phyloP scores from a whole-genome alignment of 768 basidiomycete genomes.

The Rhizopogon vinicolor region DNA sequence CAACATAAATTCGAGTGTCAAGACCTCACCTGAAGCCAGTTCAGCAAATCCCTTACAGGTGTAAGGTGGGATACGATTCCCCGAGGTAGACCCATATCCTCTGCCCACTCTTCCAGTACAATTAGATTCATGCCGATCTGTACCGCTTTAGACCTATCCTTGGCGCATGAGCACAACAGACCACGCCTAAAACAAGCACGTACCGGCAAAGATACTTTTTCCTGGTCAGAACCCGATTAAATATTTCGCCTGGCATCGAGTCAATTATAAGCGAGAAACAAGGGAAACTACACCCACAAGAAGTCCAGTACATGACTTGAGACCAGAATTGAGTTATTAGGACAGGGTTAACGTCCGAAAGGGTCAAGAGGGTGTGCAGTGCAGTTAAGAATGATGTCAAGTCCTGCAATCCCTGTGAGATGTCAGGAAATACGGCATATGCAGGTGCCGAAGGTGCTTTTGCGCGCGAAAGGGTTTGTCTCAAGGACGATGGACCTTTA shows the following conservation, averaged over 20 bases:
- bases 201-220: conserved; percentile 94
- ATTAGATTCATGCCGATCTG: conserved; percentile 88
- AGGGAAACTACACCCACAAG: conserved; percentile 53
- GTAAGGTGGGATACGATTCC: conserved; percentile 79
- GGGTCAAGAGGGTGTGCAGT: conserved; percentile 74
- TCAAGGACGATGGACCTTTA: conserved; percentile 60
- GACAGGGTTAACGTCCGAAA: conserved; percentile 88
- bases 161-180: conserved; percentile 8
- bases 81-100: conserved; percentile 70
- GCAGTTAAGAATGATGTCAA: conserved; percentile 81
- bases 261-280: conserved; percentile 7
- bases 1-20: neutral
- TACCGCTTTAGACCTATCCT: conserved; percentile 69
- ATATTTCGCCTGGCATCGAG: conserved; percentile 60
- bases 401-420: conserved; percentile 41
- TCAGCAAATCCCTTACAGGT: conserved; percentile 78
- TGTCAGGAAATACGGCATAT: conserved; percentile 45
- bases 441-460: conserved; percentile 44
- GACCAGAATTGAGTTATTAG: conserved; percentile 90
- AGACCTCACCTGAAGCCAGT: conserved; percentile 72
- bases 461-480: conserved; percentile 56
- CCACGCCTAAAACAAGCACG: conserved; percentile 9
- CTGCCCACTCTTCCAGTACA: conserved; percentile 89
- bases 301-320: conserved; percentile 98
- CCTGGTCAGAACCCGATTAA: conserved; percentile 82